Evolutionary conservation across 2,329 filamentous ascomycete genomes (phyloP).

Genomic region (Colletotrichum cuscutae): DNA sequence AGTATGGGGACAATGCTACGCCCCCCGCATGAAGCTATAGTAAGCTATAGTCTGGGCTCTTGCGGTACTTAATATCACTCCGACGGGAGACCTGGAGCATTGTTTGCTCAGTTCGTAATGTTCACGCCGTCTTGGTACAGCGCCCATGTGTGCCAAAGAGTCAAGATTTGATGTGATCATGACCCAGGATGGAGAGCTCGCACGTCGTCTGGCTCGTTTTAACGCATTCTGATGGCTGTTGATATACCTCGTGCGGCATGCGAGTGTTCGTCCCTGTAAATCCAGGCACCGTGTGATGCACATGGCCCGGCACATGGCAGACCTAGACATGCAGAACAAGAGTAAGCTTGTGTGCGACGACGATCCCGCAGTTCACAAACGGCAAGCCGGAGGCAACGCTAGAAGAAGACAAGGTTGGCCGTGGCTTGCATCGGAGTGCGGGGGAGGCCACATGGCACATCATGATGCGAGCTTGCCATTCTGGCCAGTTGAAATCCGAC

Average conservation of each 20-base stretch:
- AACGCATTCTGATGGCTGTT: not conserved
- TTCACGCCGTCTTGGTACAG: not conserved
- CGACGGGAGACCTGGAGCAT: too few relatives aligned
- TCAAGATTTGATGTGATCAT: not conserved
- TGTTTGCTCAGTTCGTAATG: not conserved
- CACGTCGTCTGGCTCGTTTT: not conserved
- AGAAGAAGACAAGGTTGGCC: not conserved
- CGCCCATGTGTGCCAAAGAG: not conserved
- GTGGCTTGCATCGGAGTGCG: constrained; percentile 5
- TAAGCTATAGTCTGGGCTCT: not conserved
- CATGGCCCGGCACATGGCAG: not conserved
- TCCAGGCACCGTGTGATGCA: not conserved
- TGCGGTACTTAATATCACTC: not conserved
- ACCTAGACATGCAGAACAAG: not conserved
- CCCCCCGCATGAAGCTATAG: not conserved
- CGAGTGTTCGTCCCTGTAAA: not conserved
- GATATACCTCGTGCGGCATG: too few relatives aligned
- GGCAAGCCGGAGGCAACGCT: not conserved
- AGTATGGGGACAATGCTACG: not conserved
- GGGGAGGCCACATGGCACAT: not conserved
- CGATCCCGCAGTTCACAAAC: not conserved
- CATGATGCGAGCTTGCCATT: not conserved
- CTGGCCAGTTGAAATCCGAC: not conserved
- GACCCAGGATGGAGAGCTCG: not conserved
- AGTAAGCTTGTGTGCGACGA: not conserved